Evolutionary conservation across 1,284 basidiomycete genomes (phyloP), one percentile per base, ranked within the genome.

Genomic region (Moesziomyces aphidis): DNA sequence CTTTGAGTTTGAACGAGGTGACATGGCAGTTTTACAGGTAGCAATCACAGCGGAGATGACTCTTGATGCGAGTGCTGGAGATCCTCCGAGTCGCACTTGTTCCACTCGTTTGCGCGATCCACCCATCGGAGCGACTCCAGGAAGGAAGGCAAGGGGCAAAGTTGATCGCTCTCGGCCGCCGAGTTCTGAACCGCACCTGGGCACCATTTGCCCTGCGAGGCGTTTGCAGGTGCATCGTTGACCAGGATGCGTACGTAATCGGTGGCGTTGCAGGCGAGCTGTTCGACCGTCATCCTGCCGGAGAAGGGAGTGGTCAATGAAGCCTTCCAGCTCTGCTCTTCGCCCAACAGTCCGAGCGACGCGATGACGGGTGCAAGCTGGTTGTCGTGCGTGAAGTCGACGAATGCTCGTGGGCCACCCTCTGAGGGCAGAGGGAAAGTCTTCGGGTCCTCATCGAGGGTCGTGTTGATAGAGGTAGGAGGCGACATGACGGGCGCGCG

Each of bases 321-420:
- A 6, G 72, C 66, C 13, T 22, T 17, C 72, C 72, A 74, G 1
- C 28, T 13, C 17, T 73, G 63, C 8, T 51, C 44, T 9, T 52
- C 54, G 13, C 54, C 50, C 63, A 55, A 56, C 10, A 70, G 44
- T 2, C 36, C 53, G 2, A 74, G 55, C 19, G 72, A 53, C 13
- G 72, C 61, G 11, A 74, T 74, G 22, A 70, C 55, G 7, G 72
- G 72, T 4, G 72, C 72, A 11, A 74, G 72, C 55, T 74, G 72
- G n/a, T 74, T 74, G 50, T 74, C 72, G 50, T 74, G 72, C 0
- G 72, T 74, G 21, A 74, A 74, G 50, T 74, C 72, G 24, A 66
- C 62, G 34, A 65, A 74, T 2, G 66, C 72, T 15, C 45, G 13
- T 1, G 66, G 62, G 1, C 71, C 71, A 1, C 49, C 22, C 4